Base-by-base conservation (phyloP, 805 yeast species). In the Maudiozyma turicensis region DNA sequence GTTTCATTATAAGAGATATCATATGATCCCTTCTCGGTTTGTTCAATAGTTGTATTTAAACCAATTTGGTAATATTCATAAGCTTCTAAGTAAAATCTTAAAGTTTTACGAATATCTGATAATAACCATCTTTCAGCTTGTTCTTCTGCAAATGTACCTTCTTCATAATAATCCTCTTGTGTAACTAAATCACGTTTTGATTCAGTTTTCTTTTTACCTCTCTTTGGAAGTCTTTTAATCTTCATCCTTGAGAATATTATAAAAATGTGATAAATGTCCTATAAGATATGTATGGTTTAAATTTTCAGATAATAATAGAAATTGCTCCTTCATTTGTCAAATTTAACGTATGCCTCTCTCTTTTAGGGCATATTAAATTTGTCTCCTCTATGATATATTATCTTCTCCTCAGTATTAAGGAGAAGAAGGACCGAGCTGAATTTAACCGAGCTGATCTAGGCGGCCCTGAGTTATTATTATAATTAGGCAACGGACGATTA, bases 61-160 rank as follows among this genome's bases (percentile, higher is more conserved):
- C 69, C 78, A 33, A 58, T 64, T 52, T 72, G 57, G 43, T 66
- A 66, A 9, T 53, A 45, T 26, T 53, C 54, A 34, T 56, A 48
- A 1, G 70, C 66, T 44, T 51, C 51, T n/a, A 55, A 41, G 45
- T 61, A 64, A 33, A 58, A 57, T 34, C 60, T 51, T 14, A 65
- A 47, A 15, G 63, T 52, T 40, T 63, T 64, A 44, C 59, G 60
- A 10, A 65, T 52, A 48, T 66, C 70, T 2, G 67, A 64, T 4
- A 58, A 52, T 6, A 58, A 51, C 68, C 69, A 66, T 43, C 70
- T 56, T 40, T 64, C 69, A n/a, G 65, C 70, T 41, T 64, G 65
- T 44, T 64, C 68, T 50, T 66, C 70, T 42, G 47, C 52, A 7
- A 55, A 54, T 3, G 60, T 58, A 2, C 61, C 70, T 43, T 61